Conservation (phyloP, 805 yeast genomes). For the Nakazawaea populi region DNA sequence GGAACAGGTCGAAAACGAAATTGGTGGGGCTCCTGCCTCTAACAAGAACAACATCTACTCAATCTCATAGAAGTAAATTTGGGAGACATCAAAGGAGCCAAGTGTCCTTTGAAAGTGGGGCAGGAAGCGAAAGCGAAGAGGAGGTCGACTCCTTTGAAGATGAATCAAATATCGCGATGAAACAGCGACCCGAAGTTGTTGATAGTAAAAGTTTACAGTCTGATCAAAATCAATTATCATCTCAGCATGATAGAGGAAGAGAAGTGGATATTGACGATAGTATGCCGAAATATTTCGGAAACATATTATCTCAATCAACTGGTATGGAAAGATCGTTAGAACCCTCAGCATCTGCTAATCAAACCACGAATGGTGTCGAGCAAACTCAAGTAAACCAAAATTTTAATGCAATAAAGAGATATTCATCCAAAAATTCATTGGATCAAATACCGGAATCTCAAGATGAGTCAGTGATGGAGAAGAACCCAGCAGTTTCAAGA, state of each 20-base stretch:
- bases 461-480: neutral
- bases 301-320: constrained; percentile 46
- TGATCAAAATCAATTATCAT: neutral
- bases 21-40: constrained; percentile 19
- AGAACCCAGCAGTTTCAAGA: neutral
- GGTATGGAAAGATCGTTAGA: constrained; percentile 40
- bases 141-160: constrained; percentile 37
- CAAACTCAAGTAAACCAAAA: constrained; percentile 3
- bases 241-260: neutral
- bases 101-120: constrained; percentile 12
- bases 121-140: constrained; percentile 25
- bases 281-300: constrained; percentile 11
- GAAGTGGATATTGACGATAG: constrained; percentile 2
- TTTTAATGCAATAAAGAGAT: constrained; percentile 15
- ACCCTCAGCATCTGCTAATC: constrained; percentile 12
- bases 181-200: neutral
- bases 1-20: constrained; percentile 8
- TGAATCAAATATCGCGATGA: constrained; percentile 17
- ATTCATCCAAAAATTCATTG: neutral
- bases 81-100: neutral
- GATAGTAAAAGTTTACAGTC: neutral
- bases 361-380: neutral
- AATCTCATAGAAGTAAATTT: neutral
- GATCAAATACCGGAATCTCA: neutral
- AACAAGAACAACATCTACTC: constrained; percentile 18